Conservation (phyloP, 257 asterid genomes). For the Solanum sitiens region DNA sequence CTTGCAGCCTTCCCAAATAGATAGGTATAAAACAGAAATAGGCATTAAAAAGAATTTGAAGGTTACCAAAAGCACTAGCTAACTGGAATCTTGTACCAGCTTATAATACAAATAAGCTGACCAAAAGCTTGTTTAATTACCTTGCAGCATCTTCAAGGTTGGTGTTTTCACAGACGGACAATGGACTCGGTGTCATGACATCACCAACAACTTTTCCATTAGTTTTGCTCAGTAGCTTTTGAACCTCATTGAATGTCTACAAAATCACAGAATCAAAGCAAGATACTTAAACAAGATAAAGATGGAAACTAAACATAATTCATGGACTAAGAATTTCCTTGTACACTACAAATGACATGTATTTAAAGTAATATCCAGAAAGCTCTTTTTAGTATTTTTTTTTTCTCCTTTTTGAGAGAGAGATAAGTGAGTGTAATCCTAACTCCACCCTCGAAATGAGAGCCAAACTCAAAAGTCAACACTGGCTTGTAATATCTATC, state of each 20-base stretch:
- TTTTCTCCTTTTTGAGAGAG: background rate
- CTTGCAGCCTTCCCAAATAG: background rate
- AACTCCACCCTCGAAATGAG: background rate
- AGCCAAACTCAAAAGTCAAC: background rate
- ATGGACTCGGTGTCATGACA: conserved; percentile 74
- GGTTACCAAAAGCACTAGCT: background rate
- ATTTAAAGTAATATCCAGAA: background rate
- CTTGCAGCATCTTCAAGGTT: conserved; percentile 89
- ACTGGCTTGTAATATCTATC: background rate
- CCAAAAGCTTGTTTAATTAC: conserved; percentile 16
- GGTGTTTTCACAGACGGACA: conserved; percentile 61
- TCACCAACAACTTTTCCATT: conserved; percentile 86
- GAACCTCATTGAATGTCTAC: conserved; percentile 80
- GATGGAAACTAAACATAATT: background rate
- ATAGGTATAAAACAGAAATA: background rate
- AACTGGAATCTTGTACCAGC: background rate
- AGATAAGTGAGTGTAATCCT: background rate
- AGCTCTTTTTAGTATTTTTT: background rate
- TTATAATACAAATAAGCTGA: background rate
- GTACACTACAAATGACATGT: background rate
- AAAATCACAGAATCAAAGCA: background rate
- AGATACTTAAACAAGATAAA: conserved; percentile 2
- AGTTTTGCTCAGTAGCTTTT: conserved; percentile 66
- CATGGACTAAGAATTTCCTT: background rate
- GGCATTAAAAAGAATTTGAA: background rate